These are phyloP conservation scores for Phalaenopsis equestris DNA, from an alignment of 106 monocot genomes.

Conservation along the genomic window DNA sequence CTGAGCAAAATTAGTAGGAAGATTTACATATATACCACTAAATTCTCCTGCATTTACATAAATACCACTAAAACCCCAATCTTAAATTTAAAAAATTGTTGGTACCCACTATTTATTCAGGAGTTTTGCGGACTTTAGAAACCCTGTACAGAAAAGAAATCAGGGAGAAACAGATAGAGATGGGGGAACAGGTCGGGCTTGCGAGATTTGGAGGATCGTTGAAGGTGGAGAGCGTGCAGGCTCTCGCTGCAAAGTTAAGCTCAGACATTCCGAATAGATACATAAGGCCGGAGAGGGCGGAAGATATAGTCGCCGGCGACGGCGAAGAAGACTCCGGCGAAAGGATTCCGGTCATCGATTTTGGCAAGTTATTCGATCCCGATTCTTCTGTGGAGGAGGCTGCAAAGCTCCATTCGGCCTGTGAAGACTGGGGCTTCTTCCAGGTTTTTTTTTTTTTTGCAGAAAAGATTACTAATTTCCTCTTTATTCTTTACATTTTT, in stretches of 20 bases:
- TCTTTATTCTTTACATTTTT: no score
- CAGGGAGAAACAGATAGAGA: neutral
- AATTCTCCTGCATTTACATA: no score
- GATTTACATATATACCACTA: no score
- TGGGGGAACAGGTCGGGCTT: neutral
- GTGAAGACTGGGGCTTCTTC: conserved; percentile 51
- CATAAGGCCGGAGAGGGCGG: conserved; percentile 22
- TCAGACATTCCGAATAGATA: conserved; percentile 30
- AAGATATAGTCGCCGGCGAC: neutral
- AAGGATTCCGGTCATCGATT: conserved; percentile 37
- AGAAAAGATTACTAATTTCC: no score
- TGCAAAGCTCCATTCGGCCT: conserved; percentile 33
- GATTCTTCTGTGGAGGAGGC: conserved; percentile 19
- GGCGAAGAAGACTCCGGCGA: neutral
- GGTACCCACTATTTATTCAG: no score
- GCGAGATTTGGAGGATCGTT: conserved; percentile 12
- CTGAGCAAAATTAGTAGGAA: no score
- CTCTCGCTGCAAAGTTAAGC: conserved; percentile 12
- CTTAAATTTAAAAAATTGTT: no score
- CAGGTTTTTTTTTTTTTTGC: conserved; percentile 18
- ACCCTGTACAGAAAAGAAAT: no score
- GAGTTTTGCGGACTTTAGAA: no score
- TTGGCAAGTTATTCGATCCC: conserved; percentile 22
- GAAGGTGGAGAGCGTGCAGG: conserved; percentile 28
- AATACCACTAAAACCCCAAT: no score